Evolutionary conservation across 768 basidiomycete genomes (phyloP).

Genomic region (Leccinum boreale): DNA sequence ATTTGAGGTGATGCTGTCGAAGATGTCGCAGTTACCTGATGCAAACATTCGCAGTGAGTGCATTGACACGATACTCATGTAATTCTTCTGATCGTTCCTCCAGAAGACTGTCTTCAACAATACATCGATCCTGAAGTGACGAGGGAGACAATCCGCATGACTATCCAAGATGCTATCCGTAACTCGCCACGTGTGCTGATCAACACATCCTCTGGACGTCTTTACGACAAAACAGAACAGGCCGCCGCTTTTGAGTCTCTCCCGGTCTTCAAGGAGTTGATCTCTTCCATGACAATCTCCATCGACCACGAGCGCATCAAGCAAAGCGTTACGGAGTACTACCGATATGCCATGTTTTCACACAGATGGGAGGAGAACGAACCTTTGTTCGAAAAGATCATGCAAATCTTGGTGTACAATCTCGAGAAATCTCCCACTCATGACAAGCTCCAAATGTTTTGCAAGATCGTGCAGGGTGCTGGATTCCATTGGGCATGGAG

Average conservation of each 20-base stretch:
- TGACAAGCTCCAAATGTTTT: neutral
- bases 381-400: neutral
- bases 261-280: neutral
- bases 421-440: neutral
- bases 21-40: neutral
- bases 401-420: neutral
- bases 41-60: neutral
- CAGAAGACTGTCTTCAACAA: neutral
- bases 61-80: neutral
- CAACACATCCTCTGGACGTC: neutral
- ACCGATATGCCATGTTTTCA: neutral
- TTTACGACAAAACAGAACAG: neutral
- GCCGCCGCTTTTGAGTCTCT: neutral
- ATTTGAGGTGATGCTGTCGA: conserved; percentile 1
- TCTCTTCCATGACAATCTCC: neutral
- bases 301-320: neutral
- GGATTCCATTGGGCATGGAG: neutral
- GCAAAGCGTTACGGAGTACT: neutral
- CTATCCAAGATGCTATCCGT: neutral
- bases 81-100: neutral
- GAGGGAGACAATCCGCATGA: neutral
- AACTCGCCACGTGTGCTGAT: neutral
- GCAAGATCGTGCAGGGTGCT: neutral
- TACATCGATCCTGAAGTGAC: neutral
- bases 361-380: neutral